Conservation (phyloP, 2,329 filamentous ascomycete species). For the Trichoderma koningiopsis region DNA sequence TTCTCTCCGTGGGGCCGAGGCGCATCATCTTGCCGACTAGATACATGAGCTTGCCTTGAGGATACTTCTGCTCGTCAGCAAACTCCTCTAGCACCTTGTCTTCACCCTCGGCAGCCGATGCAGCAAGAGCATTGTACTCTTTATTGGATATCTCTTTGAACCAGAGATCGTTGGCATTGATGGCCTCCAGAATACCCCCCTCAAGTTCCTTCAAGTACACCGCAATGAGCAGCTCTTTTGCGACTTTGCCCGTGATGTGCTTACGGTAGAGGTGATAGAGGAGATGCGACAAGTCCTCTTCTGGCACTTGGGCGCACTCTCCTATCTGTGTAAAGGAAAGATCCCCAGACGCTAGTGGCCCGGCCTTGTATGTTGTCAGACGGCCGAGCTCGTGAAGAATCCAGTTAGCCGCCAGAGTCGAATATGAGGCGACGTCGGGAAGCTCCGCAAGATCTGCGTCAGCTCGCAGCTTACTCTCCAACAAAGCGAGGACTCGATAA, state of each 20-base stretch:
- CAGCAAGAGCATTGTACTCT: slow-evolving; percentile 54
- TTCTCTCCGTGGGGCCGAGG: slow-evolving; percentile 55
- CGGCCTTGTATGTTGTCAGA: slow-evolving; percentile 56
- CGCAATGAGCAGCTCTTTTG: slow-evolving; percentile 59
- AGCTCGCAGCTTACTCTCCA: slow-evolving; percentile 41
- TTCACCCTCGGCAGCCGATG: slow-evolving; percentile 48
- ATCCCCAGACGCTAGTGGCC: slow-evolving; percentile 38
- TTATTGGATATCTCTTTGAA: slow-evolving; percentile 52
- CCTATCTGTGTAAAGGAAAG: slow-evolving; percentile 50
- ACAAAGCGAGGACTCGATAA: slow-evolving; percentile 61
- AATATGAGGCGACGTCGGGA: slow-evolving; percentile 41
- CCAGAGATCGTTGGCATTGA: slow-evolving; percentile 54
- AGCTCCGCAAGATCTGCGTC: slow-evolving; percentile 29
- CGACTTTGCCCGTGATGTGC: slow-evolving; percentile 58
- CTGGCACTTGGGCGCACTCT: slow-evolving; percentile 50
- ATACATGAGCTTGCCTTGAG: slow-evolving; percentile 62
- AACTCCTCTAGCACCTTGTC: slow-evolving; percentile 52
- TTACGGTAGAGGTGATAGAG: slow-evolving; percentile 50
- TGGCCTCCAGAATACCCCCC: slow-evolving; percentile 46
- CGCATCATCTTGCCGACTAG: slow-evolving; percentile 62
- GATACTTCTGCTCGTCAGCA: slow-evolving; percentile 47
- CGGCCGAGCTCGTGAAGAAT: slow-evolving; percentile 76
- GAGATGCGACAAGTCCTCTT: slow-evolving; percentile 52
- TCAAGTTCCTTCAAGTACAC: slow-evolving; percentile 53
- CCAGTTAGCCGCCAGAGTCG: slow-evolving; percentile 62